phyloP scores from a whole-genome alignment of 768 basidiomycete species.

The Mycena sanguinolenta region DNA sequence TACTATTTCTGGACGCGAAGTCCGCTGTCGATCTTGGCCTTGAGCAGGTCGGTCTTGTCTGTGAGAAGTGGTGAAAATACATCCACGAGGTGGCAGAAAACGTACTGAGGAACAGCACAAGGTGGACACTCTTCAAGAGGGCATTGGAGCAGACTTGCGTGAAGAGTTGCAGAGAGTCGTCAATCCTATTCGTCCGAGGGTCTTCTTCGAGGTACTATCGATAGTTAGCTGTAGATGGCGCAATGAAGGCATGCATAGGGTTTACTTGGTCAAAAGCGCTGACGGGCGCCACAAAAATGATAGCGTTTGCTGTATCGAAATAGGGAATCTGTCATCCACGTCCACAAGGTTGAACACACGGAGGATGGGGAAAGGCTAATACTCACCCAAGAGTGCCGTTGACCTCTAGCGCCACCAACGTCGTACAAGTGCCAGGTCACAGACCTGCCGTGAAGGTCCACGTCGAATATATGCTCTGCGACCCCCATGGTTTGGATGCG shows the following conservation, averaged over 20 bases:
- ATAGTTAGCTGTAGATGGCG: slow-evolving; percentile 15
- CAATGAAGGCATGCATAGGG: slow-evolving; percentile 21
- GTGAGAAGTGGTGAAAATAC: slow-evolving; percentile 25
- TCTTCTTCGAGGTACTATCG: slow-evolving; percentile 90
- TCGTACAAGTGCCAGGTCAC: slow-evolving; percentile 84
- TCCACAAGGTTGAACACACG: slow-evolving; percentile 17
- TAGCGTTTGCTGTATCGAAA: slow-evolving; percentile 83
- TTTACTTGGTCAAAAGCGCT: slow-evolving; percentile 84
- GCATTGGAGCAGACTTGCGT: slow-evolving; percentile 88
- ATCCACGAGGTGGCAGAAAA: slow-evolving; percentile 22
- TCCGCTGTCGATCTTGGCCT: slow-evolving; percentile 77
- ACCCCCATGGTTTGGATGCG: slow-evolving; percentile 93
- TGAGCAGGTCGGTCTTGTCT: slow-evolving; percentile 87
- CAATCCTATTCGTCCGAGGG: slow-evolving; percentile 85
- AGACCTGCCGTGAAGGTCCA: slow-evolving; percentile 81
- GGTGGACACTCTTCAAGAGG: slow-evolving; percentile 77
- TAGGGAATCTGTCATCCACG: slow-evolving; percentile 58
- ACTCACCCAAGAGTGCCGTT: slow-evolving; percentile 80
- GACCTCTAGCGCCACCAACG: slow-evolving; percentile 79
- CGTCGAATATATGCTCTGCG: slow-evolving; percentile 86
- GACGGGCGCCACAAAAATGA: slow-evolving; percentile 84
- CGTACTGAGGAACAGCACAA: slow-evolving; percentile 72
- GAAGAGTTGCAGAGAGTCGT: slow-evolving; percentile 90
- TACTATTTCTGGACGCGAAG: slow-evolving; percentile 86
- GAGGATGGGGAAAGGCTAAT: slow-evolving; percentile 13